Evolutionary conservation across 768 basidiomycete species (phyloP), one percentile per base, ranked within the genome.

Genomic region (Exidia glandulosa): DNA sequence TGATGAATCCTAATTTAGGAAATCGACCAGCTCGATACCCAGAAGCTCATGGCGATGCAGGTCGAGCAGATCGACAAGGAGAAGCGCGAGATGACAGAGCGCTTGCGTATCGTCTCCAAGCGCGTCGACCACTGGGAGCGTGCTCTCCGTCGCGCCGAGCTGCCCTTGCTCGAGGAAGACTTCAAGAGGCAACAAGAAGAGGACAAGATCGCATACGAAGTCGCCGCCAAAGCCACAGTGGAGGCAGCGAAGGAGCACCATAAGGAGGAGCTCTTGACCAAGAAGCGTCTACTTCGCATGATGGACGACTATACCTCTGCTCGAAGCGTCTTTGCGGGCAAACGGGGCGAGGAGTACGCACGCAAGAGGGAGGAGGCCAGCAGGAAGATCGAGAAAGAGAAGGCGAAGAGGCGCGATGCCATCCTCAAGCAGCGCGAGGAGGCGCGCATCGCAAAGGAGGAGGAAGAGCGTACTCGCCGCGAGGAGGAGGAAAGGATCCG

Each of bases 31-130:
- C 77, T 89, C 62, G 91, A 91, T 71, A 93, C 92, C 9, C 87
- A 90, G 66, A 83, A 84, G 54, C 81, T 98, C 63, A 87, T 97
- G 71, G 82, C 81, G 32, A 82, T 96, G 65, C 94, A 96, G 71
- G 93, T 96, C 36, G 86, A 92, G 64, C 93, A 97, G 69, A 79
- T 97, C 50, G 96, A 96, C 76, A 96, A 95, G 75, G 94, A 98
- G 75, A 95, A 94, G 79, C 87, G 84, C 66, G 89, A 93, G 65
- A 77, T 90, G 63, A 80, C 79, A 60, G 89, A 93, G 66, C 82
- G 88, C 25, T 79, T 95, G 55, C 86, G 92, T 27, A 82, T 94
- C 64, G 80, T 86, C 48, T 70, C 85, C 36, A 98, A 98, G 75
- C 87, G 94, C 29, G 82, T 97, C 66, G 96, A 98, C 69, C 95